Conservation (phyloP, 768 basidiomycete species). For the Scleroderma bovista region DNA sequence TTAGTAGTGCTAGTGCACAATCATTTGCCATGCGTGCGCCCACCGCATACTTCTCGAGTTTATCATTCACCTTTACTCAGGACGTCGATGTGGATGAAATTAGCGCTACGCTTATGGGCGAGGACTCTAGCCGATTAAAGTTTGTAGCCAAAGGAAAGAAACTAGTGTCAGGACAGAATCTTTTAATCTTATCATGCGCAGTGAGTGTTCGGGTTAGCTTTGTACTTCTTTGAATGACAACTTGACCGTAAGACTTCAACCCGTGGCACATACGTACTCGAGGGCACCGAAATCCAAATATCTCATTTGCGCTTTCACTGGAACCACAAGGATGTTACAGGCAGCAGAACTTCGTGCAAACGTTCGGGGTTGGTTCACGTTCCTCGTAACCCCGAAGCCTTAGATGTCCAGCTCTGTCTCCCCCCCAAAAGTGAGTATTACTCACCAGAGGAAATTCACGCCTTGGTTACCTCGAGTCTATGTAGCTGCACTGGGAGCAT, state of each 20-base stretch:
- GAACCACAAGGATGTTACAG: conserved; percentile 36
- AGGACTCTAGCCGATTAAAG: conserved; percentile 55
- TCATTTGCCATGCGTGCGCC: conserved; percentile 67
- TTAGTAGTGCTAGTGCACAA: conserved; percentile 61
- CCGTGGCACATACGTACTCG: conserved; percentile 62
- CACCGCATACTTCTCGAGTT: neutral
- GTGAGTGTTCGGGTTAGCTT: conserved; percentile 39
- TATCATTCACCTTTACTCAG: conserved; percentile 33
- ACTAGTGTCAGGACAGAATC: conserved; percentile 56
- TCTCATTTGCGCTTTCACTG: conserved; percentile 65
- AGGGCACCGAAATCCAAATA: conserved; percentile 61
- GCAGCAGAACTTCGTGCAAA: conserved; percentile 15
- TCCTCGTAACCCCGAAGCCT: conserved; percentile 53
- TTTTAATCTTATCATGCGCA: conserved; percentile 59
- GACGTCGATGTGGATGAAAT: conserved; percentile 57
- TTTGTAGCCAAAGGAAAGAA: conserved; percentile 41
- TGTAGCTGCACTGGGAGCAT: conserved; percentile 61
- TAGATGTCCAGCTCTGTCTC: conserved; percentile 60
- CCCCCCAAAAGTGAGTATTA: conserved; percentile 34
- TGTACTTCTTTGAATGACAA: neutral
- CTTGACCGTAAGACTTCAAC: conserved; percentile 51
- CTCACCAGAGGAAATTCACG: conserved; percentile 5
- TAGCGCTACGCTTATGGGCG: conserved; percentile 52
- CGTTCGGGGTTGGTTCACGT: conserved; percentile 49
- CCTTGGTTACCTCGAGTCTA: conserved; percentile 1